Evolutionary conservation across 225 moss, liverwort and hornwort genomes (phyloP).

Genomic region (Takakia lepidozioides): DNA sequence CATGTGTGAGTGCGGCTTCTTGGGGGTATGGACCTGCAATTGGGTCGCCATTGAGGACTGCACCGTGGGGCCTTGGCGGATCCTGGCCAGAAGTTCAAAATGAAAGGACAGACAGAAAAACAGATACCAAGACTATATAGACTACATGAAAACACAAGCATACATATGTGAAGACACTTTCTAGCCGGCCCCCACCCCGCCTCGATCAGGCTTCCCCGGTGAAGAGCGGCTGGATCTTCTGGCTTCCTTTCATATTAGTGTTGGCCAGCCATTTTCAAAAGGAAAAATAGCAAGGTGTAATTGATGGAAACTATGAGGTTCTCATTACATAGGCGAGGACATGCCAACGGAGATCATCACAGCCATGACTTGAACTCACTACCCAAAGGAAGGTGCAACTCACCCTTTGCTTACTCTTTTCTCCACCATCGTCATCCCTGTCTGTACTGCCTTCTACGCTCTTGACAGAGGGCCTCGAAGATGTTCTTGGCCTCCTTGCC

Average conservation of each 20-base stretch:
- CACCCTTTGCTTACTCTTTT: conserved; percentile 76
- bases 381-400: conserved; percentile 17
- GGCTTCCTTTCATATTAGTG: no score
- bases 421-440: conserved; percentile 60
- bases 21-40: no score
- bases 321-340: neutral
- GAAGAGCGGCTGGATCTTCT: no score
- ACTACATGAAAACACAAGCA: no score
- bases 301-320: neutral
- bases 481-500: conserved; percentile 76
- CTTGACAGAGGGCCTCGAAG: conserved; percentile 48
- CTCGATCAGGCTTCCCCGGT: no score
- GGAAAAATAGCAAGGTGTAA: conserved; percentile 5
- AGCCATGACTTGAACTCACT: neutral
- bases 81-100: no score
- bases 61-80: no score
- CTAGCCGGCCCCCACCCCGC: no score
- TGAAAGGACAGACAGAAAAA: no score
- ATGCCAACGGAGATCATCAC: neutral
- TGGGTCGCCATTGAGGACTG: conserved; percentile 48
- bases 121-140: no score
- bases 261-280: neutral
- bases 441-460: conserved; percentile 39
- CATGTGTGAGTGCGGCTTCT: no score
- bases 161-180: no score